These are phyloP conservation scores for Colletotrichum orchidophilum DNA, from an alignment of 2,329 filamentous ascomycete species.

Conservation along the genomic window DNA sequence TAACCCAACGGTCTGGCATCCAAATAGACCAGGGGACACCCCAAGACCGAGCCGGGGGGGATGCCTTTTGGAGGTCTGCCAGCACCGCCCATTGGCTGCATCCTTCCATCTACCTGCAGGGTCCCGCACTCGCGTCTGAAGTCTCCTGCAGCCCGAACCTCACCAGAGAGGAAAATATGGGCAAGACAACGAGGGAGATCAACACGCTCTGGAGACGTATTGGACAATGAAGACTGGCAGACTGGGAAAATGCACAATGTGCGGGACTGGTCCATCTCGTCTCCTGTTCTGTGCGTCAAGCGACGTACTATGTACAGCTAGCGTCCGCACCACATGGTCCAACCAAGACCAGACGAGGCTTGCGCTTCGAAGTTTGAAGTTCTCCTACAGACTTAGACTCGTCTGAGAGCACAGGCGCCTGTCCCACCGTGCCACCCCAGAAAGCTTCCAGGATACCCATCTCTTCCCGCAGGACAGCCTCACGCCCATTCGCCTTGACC, in stretches of 20 bases:
- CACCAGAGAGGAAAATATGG: slow-evolving; percentile 7
- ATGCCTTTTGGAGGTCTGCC: slow-evolving; percentile 15
- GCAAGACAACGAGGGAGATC: slow-evolving; percentile 15
- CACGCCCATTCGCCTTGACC: slow-evolving; percentile 14
- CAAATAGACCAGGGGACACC: slow-evolving; percentile 18
- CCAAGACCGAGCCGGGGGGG: slow-evolving; percentile 11
- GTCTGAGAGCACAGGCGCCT: slow-evolving; percentile 8
- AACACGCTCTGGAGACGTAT: slow-evolving; percentile 6
- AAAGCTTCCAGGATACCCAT: neutral
- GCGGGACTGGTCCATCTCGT: neutral
- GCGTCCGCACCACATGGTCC: slow-evolving; percentile 12
- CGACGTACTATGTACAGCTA: slow-evolving; percentile 23
- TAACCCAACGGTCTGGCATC: slow-evolving; percentile 31
- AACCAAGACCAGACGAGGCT: slow-evolving; percentile 21
- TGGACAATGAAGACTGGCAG: neutral
- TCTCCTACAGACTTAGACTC: too few species aligned
- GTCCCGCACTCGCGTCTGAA: slow-evolving; percentile 32
- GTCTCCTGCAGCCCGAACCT: slow-evolving; percentile 21
- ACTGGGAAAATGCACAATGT: neutral
- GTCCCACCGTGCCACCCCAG: neutral
- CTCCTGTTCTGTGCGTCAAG: slow-evolving; percentile 28
- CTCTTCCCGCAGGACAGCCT: neutral
- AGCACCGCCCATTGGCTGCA: slow-evolving; percentile 15
- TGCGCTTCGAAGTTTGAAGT: too few species aligned
- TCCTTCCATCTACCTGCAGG: slow-evolving; percentile 28